These are phyloP conservation scores for Apostasia ramifera DNA, from an alignment of 106 monocot genomes.

Conservation along the genomic window DNA sequence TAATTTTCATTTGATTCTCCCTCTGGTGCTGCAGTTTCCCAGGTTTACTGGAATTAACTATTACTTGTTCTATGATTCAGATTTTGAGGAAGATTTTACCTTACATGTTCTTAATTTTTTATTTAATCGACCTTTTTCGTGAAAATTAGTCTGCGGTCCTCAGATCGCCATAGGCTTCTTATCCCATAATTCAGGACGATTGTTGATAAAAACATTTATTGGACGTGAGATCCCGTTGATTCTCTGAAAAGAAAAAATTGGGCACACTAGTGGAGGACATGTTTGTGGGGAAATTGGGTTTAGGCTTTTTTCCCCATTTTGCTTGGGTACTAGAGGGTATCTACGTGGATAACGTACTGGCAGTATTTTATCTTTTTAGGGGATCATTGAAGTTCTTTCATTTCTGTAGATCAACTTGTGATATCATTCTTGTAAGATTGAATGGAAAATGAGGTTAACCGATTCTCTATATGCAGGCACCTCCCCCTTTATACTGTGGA, in stretches of 20 bases:
- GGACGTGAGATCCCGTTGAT: too few species aligned
- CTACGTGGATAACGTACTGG: too few species aligned
- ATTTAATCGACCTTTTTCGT: not conserved
- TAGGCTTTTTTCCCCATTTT: not conserved
- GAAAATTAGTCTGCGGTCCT: not conserved
- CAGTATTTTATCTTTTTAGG: not conserved
- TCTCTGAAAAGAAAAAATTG: too few species aligned
- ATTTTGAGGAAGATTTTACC: too few species aligned
- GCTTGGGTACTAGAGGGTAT: too few species aligned
- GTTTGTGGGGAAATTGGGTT: not conserved
- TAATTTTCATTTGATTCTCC: not conserved
- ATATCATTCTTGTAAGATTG: not conserved
- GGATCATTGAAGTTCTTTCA: not conserved
- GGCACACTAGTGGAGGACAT: slow-evolving; percentile 3
- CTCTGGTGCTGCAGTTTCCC: not conserved
- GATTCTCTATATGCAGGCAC: slow-evolving; percentile 22
- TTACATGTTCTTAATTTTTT: not conserved
- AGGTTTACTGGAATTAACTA: too few species aligned
- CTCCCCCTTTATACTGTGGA: slow-evolving; percentile 46
- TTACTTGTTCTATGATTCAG: too few species aligned
- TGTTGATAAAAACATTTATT: not conserved
- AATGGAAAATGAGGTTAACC: not conserved
- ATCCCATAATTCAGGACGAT: not conserved
- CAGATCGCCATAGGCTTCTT: not conserved
- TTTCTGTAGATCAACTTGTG: not conserved